These are phyloP conservation scores for Nemania abortiva DNA, from an alignment of 2,329 filamentous ascomycete genomes.

Conservation along the genomic window DNA sequence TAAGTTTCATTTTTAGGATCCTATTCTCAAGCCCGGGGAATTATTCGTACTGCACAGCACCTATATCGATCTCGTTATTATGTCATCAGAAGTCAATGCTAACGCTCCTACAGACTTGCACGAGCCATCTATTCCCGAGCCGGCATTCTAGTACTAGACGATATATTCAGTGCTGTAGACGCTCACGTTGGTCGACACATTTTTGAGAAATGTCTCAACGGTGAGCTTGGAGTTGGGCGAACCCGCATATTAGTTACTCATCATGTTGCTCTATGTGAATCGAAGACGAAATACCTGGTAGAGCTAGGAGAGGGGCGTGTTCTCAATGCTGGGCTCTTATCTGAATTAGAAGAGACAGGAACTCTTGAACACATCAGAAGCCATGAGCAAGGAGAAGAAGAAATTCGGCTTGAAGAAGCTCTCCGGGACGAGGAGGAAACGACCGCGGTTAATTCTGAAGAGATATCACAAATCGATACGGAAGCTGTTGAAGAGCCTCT, in stretches of 20 bases:
- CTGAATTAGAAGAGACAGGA: slow-evolving; percentile 71
- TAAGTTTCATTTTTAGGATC: slow-evolving; percentile 36
- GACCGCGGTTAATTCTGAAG: slow-evolving; percentile 68
- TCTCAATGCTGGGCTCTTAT: slow-evolving; percentile 72
- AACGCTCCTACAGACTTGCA: slow-evolving; percentile 64
- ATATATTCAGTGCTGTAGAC: slow-evolving; percentile 87
- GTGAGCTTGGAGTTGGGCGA: slow-evolving; percentile 74
- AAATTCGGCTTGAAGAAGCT: slow-evolving; percentile 56
- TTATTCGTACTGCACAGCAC: neutral
- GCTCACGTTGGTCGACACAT: slow-evolving; percentile 84
- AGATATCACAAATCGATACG: slow-evolving; percentile 58
- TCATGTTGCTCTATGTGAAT: slow-evolving; percentile 77
- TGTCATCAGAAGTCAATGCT: slow-evolving; percentile 32
- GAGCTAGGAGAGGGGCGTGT: slow-evolving; percentile 77
- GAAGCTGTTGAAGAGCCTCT: slow-evolving; percentile 57
- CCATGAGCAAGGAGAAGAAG: slow-evolving; percentile 62
- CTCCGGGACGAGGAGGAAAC: slow-evolving; percentile 62
- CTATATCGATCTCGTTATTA: neutral
- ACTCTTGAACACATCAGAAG: slow-evolving; percentile 68
- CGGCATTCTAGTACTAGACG: slow-evolving; percentile 81
- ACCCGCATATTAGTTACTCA: slow-evolving; percentile 86
- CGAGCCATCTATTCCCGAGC: slow-evolving; percentile 83
- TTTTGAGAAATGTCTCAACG: slow-evolving; percentile 80
- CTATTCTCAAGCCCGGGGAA: neutral
- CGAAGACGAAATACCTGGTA: slow-evolving; percentile 79